Evolutionary conservation across 805 yeast species (phyloP), one percentile per base, ranked within the genome.

Genomic region (Crinitomyces ghanaensis): DNA sequence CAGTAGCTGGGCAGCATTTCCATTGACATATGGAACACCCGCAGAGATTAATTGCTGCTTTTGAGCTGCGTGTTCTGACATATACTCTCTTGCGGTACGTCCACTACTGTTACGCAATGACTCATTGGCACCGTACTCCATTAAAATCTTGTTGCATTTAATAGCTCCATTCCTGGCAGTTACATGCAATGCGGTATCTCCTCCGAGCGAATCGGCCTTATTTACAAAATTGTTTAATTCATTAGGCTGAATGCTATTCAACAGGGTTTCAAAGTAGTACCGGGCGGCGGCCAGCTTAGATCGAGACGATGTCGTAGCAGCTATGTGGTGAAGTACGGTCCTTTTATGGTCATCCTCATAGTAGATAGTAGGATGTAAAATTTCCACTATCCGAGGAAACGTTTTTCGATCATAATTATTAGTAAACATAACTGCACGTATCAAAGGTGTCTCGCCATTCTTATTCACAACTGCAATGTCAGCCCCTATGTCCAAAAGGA

Each of bases 281-380:
- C 80, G 62, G 6, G 95, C 81, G 5, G 94, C 76, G 1, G 86
- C 80, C 11, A 77, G 65, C 42, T 83, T 72, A 12, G 78, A 68
- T 36, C 67, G 64, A n/a, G 76, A 66, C 31, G 73, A 68, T 20
- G 81, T 75, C 39, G 77, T 73, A 45, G 63, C 68, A 16, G 88
- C 81, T 37, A 88, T 76, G 52, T 85, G 91, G 53, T 91, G 98
- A 31, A 91, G 59, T 0, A 93, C 75, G 0, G 94, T 84, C 45
- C 82, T 73, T 20, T 56, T 52, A 12, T 74, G 75, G 33, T 70
- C 68, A 57, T 91, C 97, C 6, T 79, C 66, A 51, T 78, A 80
- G 42, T 81, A 72, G n/a, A 83, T 65, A 6, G 91, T 77, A 36
- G 76, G 77, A 38, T 77, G 75, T 32, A 91, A 63, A 30, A 85